Base-by-base conservation (phyloP, 805 yeast species). In the Candida orba region DNA sequence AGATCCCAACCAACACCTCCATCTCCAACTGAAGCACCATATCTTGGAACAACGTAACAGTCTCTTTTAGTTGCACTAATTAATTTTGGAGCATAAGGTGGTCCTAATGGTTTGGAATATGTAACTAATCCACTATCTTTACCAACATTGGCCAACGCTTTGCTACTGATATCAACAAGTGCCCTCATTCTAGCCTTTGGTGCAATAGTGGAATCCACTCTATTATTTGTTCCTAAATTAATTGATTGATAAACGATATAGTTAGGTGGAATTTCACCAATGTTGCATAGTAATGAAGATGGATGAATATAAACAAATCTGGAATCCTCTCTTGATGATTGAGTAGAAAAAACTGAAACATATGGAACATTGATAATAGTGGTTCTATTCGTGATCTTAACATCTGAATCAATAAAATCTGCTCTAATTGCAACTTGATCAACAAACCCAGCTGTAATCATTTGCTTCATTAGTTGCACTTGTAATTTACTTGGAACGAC, bases 1-100 rank as follows among this genome's bases (percentile, higher is more conserved):
- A 91, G 64, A 54, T 91, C 96, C 95, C 96, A 91, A 8, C 96
- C 96, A 24, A 83, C 71, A 20, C 87, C 85, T 18, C 96, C 96
- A 34, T 79, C 73, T 10, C 95, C 95, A 36, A 82, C 69, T 7
- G 79, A 73, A 10, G 95, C 90, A 4, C 97, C 97, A 58, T 85
- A 79, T 44, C 96, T 67, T 1, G 98, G 97, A 40, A 88, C 81
- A 14, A 90, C 96, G 65, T 87, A 90, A 53, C 95, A 86, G 56
- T 84, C 90, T 52, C 96, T 70, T 54, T 81, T 83, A 3, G 80
- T 76, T 0, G 84, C 67, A 4, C 78, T 67, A 14, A 85, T 55
- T 50, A 73, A 69, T 56, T 81, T 82, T 2, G 95, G 95, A 2
- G 88, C 95, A 56, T 87, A 78, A 3, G 96, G 96, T 43, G 86